Conservation (phyloP, 108 stramenopile genomes). For the Chaetoceros muelleri region DNA sequence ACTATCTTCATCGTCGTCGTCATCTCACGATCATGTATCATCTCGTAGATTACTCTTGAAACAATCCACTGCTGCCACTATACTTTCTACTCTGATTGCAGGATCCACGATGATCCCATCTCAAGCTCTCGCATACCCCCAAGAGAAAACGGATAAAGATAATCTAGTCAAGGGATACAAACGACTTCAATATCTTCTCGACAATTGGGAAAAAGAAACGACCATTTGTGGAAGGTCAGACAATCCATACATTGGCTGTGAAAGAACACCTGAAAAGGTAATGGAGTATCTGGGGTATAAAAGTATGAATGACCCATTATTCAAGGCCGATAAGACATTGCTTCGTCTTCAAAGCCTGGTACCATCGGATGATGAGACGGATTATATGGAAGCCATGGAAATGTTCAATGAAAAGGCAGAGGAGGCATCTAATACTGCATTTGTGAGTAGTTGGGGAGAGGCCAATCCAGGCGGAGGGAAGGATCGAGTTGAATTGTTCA, state of each 20-base stretch:
- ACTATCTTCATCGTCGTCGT: not conserved
- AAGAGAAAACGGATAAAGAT: slow-evolving; percentile 50
- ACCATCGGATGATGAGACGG: slow-evolving; percentile 31
- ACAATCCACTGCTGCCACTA: not conserved
- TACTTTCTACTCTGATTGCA: not conserved
- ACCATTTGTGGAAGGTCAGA: slow-evolving; percentile 55
- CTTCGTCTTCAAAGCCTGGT: slow-evolving; percentile 42
- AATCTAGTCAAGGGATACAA: slow-evolving; percentile 64
- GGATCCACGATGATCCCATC: not conserved
- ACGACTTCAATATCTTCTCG: slow-evolving; percentile 56
- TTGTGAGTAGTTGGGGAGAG: slow-evolving; percentile 76
- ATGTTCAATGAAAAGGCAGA: slow-evolving; percentile 21
- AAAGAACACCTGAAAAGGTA: slow-evolving; percentile 67
- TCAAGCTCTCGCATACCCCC: slow-evolving; percentile 17
- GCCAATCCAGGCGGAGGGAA: slow-evolving; percentile 82
- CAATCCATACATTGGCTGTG: slow-evolving; percentile 39
- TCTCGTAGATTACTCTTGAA: not conserved
- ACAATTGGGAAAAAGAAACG: slow-evolving; percentile 77
- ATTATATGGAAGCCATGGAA: slow-evolving; percentile 67
- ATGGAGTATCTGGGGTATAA: slow-evolving; percentile 77
- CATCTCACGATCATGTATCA: not conserved
- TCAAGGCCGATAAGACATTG: slow-evolving; percentile 62
- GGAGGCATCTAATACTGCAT: slow-evolving; percentile 62
- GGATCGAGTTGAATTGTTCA: slow-evolving; percentile 62
- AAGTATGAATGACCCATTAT: slow-evolving; percentile 60